Base-by-base conservation (phyloP, 495 filamentous ascomycete genomes). In the Cryomyces antarcticus region DNA sequence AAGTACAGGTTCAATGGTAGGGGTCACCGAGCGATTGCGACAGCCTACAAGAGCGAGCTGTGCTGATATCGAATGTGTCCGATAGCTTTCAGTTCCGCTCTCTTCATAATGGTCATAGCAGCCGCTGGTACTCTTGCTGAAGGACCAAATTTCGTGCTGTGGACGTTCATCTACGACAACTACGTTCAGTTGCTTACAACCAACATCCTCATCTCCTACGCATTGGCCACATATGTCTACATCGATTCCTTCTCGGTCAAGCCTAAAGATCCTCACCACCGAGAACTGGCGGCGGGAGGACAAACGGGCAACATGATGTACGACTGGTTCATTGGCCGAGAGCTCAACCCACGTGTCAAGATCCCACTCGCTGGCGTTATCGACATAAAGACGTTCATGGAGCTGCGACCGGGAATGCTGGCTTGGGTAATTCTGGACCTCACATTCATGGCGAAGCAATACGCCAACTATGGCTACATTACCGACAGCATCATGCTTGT, bases 321-420 rank as follows among this genome's bases (percentile, higher is more conserved):
- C 60, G 88, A 96, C 61, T 96, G 82, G 70, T 97, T 84, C 64
- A 96, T 96, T 49, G 89, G 89, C 13, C 84, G 89, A 31, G 89
- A 96, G 56, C 77, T 96, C 45, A 97, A 96, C 63, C 88, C 92
- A 6, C 85, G 86, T 29, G 58, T 96, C 39, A 73, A 67, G 4
- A 53, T 93, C 9, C 86, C 86, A 3, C 56, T 88, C 41, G 65
- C 89, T 17, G 80, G 82, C 49, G 77, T 78, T 39, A 70, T 95
- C 39, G 92, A 97, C 53, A 80, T 97, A 58, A 95, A 94, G 62
- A 67, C 76, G 39, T 95, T 75, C 54, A 82, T 78, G 62, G 89
- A 97, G 62, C 66, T 97, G 52, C 74, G 89, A 34, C 92, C 88
- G 0, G 92, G 89, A 30, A 67, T 96, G 67, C 69, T 93, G 12